Evolutionary conservation across 2,329 filamentous ascomycete genomes (phyloP).

Genomic region (Fusarium multiceps): DNA sequence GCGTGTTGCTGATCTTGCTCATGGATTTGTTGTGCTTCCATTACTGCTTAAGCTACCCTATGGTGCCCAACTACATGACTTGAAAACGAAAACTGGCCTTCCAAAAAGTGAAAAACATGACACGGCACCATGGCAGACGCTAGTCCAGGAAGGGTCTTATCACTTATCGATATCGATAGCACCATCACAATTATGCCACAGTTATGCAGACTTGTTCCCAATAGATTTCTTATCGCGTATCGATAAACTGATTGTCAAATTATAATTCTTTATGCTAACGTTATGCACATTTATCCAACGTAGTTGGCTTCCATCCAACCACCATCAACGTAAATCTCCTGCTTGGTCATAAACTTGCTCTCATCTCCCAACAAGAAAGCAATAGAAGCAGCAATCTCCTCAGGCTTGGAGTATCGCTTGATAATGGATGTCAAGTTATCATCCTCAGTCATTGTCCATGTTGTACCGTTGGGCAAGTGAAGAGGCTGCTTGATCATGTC

Average conservation of each 20-base stretch:
- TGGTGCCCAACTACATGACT: too few species aligned
- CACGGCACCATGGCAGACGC: neutral
- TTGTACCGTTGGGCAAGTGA: conserved; percentile 39
- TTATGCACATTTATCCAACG: conserved; percentile 15
- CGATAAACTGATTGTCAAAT: neutral
- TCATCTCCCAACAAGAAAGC: conserved; percentile 49
- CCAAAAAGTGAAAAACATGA: too few species aligned
- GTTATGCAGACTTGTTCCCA: neutral
- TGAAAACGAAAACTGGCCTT: too few species aligned
- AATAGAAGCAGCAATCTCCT: conserved; percentile 48
- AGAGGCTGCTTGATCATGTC: conserved; percentile 46
- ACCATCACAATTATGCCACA: neutral
- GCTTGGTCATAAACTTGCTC: conserved; percentile 48
- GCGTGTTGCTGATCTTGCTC: neutral
- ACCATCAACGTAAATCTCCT: conserved; percentile 47
- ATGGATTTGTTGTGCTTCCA: neutral
- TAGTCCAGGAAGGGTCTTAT: neutral
- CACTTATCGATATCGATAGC: neutral
- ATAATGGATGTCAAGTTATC: conserved; percentile 45
- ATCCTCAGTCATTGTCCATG: conserved; percentile 44
- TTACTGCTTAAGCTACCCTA: neutral
- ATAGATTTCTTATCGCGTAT: neutral
- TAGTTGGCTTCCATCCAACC: conserved; percentile 46
- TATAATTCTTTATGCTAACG: fast-evolving
- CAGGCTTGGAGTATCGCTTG: conserved; percentile 43